A percentile compares a stretch with the other conserved stretches of the same genome.
Evolutionary conservation across 805 yeast species (phyloP).

Genomic region (Lipomyces spencermartinsiae): DNA sequence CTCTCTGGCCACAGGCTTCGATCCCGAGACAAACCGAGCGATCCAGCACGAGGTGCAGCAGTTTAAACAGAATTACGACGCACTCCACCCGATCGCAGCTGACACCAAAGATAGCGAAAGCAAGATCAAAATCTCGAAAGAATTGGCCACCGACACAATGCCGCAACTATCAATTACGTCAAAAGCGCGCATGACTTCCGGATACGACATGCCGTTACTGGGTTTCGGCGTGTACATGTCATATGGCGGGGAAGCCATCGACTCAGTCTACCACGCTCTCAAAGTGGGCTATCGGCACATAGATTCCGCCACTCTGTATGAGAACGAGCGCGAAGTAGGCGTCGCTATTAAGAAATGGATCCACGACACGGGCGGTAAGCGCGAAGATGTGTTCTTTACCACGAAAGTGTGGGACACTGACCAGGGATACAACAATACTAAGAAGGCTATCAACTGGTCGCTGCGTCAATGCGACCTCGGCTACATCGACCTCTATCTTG

Average conservation of each 20-base stretch:
- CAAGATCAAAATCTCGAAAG: not conserved
- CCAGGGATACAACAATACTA: slow-evolving; percentile 59
- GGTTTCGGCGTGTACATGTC: slow-evolving; percentile 89
- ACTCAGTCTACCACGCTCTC: slow-evolving; percentile 73
- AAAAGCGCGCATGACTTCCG: slow-evolving; percentile 50
- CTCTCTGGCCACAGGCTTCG: slow-evolving; percentile 15
- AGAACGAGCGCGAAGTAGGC: slow-evolving; percentile 72
- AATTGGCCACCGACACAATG: slow-evolving; percentile 1
- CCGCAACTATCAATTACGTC: slow-evolving; percentile 15
- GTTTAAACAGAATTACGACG: not conserved
- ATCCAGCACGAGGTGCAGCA: slow-evolving; percentile 6
- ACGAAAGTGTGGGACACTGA: slow-evolving; percentile 45
- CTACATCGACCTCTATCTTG: slow-evolving; percentile 69
- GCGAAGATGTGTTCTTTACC: slow-evolving; percentile 48
- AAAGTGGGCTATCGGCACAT: slow-evolving; percentile 80
- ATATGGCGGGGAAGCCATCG: slow-evolving; percentile 58
- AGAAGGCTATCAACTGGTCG: slow-evolving; percentile 64
- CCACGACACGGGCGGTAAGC: slow-evolving; percentile 48
- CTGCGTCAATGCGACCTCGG: slow-evolving; percentile 53
- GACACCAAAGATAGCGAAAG: not conserved
- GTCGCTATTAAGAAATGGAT: slow-evolving; percentile 56
- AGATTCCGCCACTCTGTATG: slow-evolving; percentile 76
- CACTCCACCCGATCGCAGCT: not conserved
- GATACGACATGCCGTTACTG: slow-evolving; percentile 72
- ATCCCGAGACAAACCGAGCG: slow-evolving; percentile 4